Evolutionary conservation across 73 alveolate species (phyloP), one percentile per base, ranked within the genome.

Genomic region (Symbiodinium natans): DNA sequence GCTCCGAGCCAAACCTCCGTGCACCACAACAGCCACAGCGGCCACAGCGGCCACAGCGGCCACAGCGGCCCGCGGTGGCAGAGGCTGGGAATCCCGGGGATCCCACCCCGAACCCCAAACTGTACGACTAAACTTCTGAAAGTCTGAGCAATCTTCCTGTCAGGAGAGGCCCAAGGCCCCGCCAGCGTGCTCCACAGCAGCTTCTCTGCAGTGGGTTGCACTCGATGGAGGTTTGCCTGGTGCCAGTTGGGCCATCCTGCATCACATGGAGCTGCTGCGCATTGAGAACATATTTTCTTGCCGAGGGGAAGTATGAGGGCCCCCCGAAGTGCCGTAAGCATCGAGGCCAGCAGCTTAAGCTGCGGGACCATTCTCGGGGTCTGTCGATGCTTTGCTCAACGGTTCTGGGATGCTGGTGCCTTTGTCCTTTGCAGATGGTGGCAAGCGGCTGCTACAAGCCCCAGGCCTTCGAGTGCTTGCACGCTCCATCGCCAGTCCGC

Each of bases 1-100:
- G 71, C 52, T 52, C 54, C 39, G 93, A 48, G 93, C 93, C 83
- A 48, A 46, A 86, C 41, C 82, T 33, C 38, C 41, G 6, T 40
- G 59, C 39, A 40, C 63, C 43, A 41, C 54, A 38, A 34, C 43
- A 71, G 68, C 39, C 43, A 33, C 21, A n/a, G n/a, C n/a, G n/a
- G n/a, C n/a, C n/a, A n/a, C n/a, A n/a, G n/a, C n/a, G n/a, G n/a
- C n/a, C n/a, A n/a, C n/a, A n/a, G n/a, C n/a, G 63, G 38, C 9
- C 63, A 21, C 0, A 38, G 89, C 38, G 41, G 41, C 63, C 29
- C 63, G 17, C 38, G 38, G 77, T 52, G 40, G 84, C 59, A 15
- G 71, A 41, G 34, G 68, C 48, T 31, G 86, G 19, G 39, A 38
- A 38, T 7, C 63, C 9, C 39, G 41, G 41, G 41, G 89, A 31